These are phyloP conservation scores for Raddia guianensis DNA, from an alignment of 176 grass and related monocot genomes.

Conservation along the genomic window DNA sequence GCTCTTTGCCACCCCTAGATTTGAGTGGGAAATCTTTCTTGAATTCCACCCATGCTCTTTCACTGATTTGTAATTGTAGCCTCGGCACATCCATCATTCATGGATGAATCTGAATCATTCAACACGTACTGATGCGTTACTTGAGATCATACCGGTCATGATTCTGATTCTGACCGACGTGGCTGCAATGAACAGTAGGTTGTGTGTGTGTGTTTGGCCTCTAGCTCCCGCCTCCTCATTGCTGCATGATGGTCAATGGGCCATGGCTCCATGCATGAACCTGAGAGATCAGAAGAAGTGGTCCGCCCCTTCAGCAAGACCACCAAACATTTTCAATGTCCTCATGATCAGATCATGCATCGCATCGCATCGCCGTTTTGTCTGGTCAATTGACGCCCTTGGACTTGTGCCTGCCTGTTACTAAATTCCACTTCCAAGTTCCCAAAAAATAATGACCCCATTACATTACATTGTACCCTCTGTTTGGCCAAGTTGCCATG, in stretches of 20 bases:
- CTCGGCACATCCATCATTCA: constrained; percentile 1
- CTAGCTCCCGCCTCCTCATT: neutral
- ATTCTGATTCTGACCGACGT: neutral
- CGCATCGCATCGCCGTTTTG: constrained; percentile 4
- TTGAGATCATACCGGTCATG: neutral
- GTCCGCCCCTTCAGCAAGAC: constrained; percentile 15
- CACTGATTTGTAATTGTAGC: neutral
- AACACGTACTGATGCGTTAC: neutral
- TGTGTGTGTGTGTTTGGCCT: neutral
- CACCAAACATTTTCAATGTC: constrained; percentile 35
- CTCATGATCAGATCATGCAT: constrained; percentile 39
- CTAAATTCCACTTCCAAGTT: neutral
- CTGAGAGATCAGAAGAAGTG: neutral
- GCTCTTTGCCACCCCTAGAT: too few species aligned
- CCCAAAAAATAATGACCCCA: neutral
- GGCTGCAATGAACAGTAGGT: neutral
- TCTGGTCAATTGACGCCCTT: constrained; percentile 27
- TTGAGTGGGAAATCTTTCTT: neutral
- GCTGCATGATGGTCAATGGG: neutral
- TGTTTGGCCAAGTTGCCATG: constrained; percentile 12
- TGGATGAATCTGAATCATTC: neutral
- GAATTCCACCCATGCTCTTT: neutral
- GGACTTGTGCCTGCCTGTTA: constrained; percentile 22
- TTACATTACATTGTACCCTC: neutral
- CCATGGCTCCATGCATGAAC: neutral